Conservation (phyloP, 73 alveolate species). For the Paramecium sexaurelia region DNA sequence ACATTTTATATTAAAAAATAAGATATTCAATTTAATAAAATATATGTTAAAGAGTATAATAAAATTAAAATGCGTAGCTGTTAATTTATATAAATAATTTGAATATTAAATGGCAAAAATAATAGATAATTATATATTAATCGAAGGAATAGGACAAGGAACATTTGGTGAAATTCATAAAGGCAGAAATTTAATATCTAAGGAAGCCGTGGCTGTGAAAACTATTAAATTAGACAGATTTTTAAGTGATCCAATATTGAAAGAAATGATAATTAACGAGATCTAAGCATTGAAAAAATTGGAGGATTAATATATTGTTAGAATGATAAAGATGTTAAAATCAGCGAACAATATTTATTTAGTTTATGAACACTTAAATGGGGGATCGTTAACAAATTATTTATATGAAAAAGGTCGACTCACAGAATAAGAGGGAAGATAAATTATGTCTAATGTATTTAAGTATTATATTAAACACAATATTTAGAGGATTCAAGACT, state of each 20-base stretch:
- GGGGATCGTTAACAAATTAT: constrained; percentile 56
- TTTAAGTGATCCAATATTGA: constrained; percentile 55
- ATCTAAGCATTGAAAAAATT: constrained; percentile 63
- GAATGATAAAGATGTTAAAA: constrained; percentile 68
- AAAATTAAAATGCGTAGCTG: constrained; percentile 22
- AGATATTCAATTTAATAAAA: neutral
- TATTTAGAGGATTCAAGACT: constrained; percentile 50
- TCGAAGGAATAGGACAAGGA: constrained; percentile 63
- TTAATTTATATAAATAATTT: neutral
- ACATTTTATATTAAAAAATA: neutral
- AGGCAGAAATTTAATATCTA: constrained; percentile 65
- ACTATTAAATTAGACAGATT: constrained; percentile 62
- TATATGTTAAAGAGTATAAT: neutral
- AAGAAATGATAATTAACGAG: constrained; percentile 69
- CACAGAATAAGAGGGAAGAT: constrained; percentile 55
- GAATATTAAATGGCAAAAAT: constrained; percentile 63
- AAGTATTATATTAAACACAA: neutral
- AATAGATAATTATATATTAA: constrained; percentile 63
- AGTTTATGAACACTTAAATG: constrained; percentile 63
- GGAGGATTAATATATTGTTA: constrained; percentile 62
- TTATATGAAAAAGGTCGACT: constrained; percentile 43
- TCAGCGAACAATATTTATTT: constrained; percentile 64
- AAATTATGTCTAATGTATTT: constrained; percentile 37
- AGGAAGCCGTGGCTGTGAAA: constrained; percentile 71
- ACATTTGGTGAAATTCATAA: constrained; percentile 69